These are phyloP conservation scores for Protomyces macrosporus DNA, from an alignment of 1,139 yeast species.

Conservation along the genomic window DNA sequence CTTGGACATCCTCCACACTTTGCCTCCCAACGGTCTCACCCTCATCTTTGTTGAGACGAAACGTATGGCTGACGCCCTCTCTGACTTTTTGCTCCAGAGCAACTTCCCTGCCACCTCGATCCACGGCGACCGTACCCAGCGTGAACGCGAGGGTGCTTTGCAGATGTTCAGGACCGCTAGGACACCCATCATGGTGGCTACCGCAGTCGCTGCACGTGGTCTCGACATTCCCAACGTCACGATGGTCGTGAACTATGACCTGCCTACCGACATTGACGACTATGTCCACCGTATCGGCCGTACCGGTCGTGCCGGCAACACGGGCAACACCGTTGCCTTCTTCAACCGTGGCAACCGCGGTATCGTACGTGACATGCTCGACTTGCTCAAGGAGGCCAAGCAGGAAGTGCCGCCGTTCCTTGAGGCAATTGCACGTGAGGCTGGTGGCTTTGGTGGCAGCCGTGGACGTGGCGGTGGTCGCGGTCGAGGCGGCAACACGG, in stretches of 20 bases:
- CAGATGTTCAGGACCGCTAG: constrained; percentile 80
- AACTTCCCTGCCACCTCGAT: constrained; percentile 95
- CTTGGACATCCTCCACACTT: constrained; percentile 79
- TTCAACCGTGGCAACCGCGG: constrained; percentile 93
- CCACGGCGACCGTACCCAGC: constrained; percentile 98
- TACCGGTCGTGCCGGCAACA: constrained; percentile 99
- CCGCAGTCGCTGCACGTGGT: constrained; percentile 99
- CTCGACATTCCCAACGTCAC: constrained; percentile 98
- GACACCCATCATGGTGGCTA: constrained; percentile 91
- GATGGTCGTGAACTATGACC: constrained; percentile 93
- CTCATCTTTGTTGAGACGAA: constrained; percentile 95
- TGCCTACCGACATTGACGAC: constrained; percentile 95
- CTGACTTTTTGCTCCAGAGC: constrained; percentile 84
- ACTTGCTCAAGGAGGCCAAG: constrained; percentile 87
- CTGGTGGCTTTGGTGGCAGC: constrained; percentile 55
- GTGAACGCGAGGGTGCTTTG: constrained; percentile 95
- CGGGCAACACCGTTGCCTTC: constrained; percentile 96
- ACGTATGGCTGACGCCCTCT: constrained; percentile 95
- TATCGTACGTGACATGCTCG: constrained; percentile 80
- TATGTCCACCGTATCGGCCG: constrained; percentile 99
- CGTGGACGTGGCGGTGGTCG: constrained; percentile 54
- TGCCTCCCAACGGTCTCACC: constrained; percentile 68
- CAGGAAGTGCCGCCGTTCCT: constrained; percentile 94
- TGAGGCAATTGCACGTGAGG: constrained; percentile 73
- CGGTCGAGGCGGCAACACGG: constrained; percentile 40